phyloP scores from a whole-genome alignment of 139 green algal genomes.

The Coelastrella sp. region DNA sequence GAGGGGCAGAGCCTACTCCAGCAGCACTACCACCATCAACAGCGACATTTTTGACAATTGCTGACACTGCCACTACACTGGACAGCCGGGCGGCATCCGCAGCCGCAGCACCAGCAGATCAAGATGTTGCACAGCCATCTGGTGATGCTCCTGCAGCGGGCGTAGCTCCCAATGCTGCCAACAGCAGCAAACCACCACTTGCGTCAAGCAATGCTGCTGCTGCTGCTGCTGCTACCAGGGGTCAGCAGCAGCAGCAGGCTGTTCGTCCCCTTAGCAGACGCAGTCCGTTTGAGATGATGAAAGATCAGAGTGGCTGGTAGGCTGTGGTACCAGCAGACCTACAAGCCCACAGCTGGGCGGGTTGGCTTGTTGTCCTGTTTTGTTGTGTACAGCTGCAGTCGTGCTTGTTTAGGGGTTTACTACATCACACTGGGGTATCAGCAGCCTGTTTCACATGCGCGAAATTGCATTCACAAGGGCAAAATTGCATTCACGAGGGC shows the following conservation, averaged over 20 bases:
- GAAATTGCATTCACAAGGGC: no score
- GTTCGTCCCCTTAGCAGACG: not conserved
- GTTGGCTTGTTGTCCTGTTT: no score
- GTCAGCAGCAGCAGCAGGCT: not conserved
- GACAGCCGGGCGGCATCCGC: not conserved
- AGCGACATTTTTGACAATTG: not conserved
- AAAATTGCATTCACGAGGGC: no score
- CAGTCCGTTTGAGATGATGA: not conserved
- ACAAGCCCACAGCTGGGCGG: no score
- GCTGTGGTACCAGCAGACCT: no score
- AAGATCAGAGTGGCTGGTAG: slow-evolving; percentile 72
- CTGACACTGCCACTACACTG: not conserved
- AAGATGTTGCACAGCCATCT: not conserved
- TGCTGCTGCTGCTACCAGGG: not conserved
- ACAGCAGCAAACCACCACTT: not conserved
- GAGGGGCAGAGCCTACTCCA: not conserved
- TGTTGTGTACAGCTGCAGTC: no score
- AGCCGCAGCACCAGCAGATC: not conserved
- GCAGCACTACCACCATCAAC: not conserved
- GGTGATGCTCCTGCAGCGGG: not conserved
- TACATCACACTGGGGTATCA: no score
- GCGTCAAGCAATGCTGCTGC: not conserved
- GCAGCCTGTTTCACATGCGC: no score
- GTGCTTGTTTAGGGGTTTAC: no score
- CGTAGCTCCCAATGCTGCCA: not conserved